Conservation (phyloP, 2,329 filamentous ascomycete species). For the Zymoseptoria tritici region DNA sequence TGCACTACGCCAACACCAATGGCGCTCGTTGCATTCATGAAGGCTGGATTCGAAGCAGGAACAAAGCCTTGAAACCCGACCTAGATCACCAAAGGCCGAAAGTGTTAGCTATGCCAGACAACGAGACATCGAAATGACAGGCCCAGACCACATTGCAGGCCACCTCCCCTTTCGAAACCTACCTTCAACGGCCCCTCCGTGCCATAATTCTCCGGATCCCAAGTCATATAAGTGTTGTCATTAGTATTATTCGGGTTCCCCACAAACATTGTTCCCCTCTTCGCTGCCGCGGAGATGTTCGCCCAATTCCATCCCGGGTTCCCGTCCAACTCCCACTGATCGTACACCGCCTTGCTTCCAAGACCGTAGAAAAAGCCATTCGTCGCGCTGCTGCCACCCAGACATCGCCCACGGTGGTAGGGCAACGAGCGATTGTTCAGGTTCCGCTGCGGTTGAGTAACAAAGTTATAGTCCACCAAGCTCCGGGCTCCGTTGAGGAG, state of each 20-base stretch:
- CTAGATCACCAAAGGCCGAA: no score
- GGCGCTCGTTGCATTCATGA: slow-evolving; percentile 11
- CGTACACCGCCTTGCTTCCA: slow-evolving; percentile 6
- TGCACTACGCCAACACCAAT: slow-evolving; percentile 6
- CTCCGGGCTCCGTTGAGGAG: slow-evolving; percentile 11
- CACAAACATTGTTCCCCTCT: slow-evolving; percentile 9
- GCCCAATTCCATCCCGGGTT: slow-evolving; percentile 11
- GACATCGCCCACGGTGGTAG: slow-evolving; percentile 12
- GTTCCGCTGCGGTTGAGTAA: slow-evolving; percentile 7
- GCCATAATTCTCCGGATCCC: slow-evolving; percentile 11
- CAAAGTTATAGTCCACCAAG: slow-evolving; percentile 13
- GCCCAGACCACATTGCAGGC: no score
- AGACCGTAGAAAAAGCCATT: slow-evolving; percentile 14
- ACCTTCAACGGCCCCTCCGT: slow-evolving; percentile 13
- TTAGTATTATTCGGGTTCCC: slow-evolving; percentile 13
- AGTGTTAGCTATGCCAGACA: no score
- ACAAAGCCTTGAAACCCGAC: slow-evolving; percentile 10
- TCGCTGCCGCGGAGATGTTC: not conserved
- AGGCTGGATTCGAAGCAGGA: slow-evolving; percentile 7
- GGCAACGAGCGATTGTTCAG: slow-evolving; percentile 12
- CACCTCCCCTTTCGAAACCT: not conserved
- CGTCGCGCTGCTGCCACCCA: slow-evolving; percentile 13
- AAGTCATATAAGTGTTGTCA: slow-evolving; percentile 13
- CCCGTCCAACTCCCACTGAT: slow-evolving; percentile 11
- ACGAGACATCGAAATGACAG: no score